A percentile compares a stretch with the other conserved stretches of the same genome.
Evolutionary conservation across 148 eudicot species (phyloP).

Genomic region (Nepenthes mirabilis): DNA sequence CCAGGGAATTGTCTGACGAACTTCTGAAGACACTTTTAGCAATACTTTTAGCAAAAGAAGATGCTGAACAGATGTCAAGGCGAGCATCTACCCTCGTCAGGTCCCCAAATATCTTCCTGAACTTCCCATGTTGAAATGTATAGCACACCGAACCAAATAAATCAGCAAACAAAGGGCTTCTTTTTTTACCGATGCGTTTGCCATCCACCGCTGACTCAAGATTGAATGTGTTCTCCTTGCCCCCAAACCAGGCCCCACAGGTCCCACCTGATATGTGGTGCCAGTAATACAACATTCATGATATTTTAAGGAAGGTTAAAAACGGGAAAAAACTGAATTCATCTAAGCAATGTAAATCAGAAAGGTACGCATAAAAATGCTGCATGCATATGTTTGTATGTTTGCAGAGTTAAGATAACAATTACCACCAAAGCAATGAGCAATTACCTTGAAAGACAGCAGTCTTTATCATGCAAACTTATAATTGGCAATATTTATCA

Average conservation of each 20-base stretch:
- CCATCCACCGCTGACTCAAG: not conserved
- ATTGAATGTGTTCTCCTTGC: slow-evolving; percentile 15
- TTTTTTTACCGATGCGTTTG: slow-evolving; percentile 3
- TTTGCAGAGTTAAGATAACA: no score
- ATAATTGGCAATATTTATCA: no score
- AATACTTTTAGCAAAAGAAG: slow-evolving; percentile 37
- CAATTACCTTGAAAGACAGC: no score
- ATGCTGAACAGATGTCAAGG: slow-evolving; percentile 53
- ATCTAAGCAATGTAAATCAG: no score
- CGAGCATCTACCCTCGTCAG: slow-evolving; percentile 76
- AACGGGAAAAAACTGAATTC: no score
- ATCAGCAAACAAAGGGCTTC: slow-evolving; percentile 57
- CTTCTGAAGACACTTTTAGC: slow-evolving; percentile 16
- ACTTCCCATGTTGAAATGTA: slow-evolving; percentile 70
- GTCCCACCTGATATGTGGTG: slow-evolving; percentile 31
- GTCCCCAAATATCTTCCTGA: slow-evolving; percentile 45
- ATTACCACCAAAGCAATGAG: no score
- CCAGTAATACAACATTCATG: no score
- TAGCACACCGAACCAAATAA: slow-evolving; percentile 65
- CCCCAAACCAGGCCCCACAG: slow-evolving; percentile 50
- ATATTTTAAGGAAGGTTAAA: no score
- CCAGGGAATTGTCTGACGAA: slow-evolving; percentile 12
- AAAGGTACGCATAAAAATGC: no score
- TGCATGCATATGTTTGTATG: no score
- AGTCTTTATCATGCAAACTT: no score